Conservation (phyloP, 306 rosid species). For the Oemleria cerasiformis region DNA sequence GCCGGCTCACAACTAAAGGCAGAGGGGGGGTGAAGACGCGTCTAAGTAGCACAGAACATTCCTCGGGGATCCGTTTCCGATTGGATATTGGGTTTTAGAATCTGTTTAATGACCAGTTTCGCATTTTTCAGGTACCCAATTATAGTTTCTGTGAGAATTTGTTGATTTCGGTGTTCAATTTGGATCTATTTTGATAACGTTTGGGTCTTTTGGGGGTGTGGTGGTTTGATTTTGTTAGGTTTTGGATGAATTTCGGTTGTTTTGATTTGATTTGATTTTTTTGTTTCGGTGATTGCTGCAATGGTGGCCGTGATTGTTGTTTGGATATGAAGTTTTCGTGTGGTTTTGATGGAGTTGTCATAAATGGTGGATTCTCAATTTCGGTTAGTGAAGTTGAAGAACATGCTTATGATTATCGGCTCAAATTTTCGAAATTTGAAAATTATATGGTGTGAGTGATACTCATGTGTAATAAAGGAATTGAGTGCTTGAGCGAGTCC, state of each 20-base stretch:
- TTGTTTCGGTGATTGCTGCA: background rate
- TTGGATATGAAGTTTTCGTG: slow-evolving; percentile 17
- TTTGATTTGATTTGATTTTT: slow-evolving; percentile 1
- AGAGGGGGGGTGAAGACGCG: background rate
- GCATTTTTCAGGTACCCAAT: slow-evolving; percentile 36
- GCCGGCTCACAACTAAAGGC: slow-evolving; percentile 7
- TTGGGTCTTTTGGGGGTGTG: slow-evolving; percentile 4
- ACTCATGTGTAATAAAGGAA: slow-evolving; percentile 58
- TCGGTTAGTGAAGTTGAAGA: slow-evolving; percentile 11
- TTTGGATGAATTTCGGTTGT: background rate
- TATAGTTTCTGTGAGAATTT: slow-evolving; percentile 10
- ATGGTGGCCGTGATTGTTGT: slow-evolving; percentile 20
- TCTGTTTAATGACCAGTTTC: slow-evolving; percentile 18
- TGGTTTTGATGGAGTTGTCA: slow-evolving; percentile 20
- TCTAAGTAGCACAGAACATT: slow-evolving; percentile 22
- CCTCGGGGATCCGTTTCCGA: slow-evolving; percentile 18
- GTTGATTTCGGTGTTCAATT: slow-evolving; percentile 16
- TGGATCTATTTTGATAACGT: slow-evolving; percentile 23
- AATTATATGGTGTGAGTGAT: slow-evolving; percentile 37
- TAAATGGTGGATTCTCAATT: slow-evolving; percentile 22
- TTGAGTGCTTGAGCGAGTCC: slow-evolving; percentile 53
- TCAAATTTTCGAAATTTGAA: slow-evolving; percentile 21
- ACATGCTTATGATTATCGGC: slow-evolving; percentile 13
- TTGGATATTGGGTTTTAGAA: slow-evolving; percentile 17
- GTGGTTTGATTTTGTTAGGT: background rate